phyloP scores from a whole-genome alignment of 2,329 filamentous ascomycete species.

The Zymoseptoria ardabiliae region DNA sequence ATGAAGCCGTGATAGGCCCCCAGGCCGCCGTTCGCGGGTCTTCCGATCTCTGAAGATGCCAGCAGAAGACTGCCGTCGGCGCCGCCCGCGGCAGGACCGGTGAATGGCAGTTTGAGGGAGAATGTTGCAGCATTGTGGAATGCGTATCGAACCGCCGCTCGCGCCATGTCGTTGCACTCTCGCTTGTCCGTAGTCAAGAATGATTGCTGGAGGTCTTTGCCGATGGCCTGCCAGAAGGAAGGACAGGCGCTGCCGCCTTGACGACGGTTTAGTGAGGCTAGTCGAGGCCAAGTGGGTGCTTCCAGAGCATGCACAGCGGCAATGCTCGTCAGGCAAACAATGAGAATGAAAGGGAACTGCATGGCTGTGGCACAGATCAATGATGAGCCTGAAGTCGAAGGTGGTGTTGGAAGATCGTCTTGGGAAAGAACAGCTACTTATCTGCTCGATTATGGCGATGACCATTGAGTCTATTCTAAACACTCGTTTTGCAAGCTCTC shows the following conservation, averaged over 20 bases:
- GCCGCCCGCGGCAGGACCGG: slow-evolving; percentile 28
- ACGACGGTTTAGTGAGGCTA: background rate
- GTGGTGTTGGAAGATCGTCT: background rate
- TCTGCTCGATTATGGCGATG: background rate
- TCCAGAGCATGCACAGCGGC: background rate
- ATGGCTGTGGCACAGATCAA: background rate
- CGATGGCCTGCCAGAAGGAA: slow-evolving; percentile 9
- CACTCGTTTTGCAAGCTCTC: background rate
- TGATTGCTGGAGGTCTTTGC: slow-evolving; percentile 7
- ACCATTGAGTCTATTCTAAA: too few relatives aligned
- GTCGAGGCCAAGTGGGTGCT: background rate
- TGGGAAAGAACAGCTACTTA: background rate
- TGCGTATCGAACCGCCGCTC: slow-evolving; percentile 29
- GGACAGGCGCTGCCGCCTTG: slow-evolving; percentile 4
- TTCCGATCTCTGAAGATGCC: slow-evolving; percentile 30
- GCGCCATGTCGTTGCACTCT: slow-evolving; percentile 28
- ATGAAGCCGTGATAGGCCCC: slow-evolving; percentile 36
- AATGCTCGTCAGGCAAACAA: background rate
- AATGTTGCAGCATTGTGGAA: slow-evolving; percentile 29
- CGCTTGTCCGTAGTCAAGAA: slow-evolving; percentile 18
- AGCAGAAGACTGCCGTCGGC: slow-evolving; percentile 38
- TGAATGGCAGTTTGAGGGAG: slow-evolving; percentile 11
- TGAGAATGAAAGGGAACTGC: background rate
- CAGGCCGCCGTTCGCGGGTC: slow-evolving; percentile 40
- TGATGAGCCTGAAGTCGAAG: background rate